Evolutionary conservation across 1,139 yeast species (phyloP), one percentile per base, ranked within the genome.

Genomic region (Meyerozyma elateridarum): DNA sequence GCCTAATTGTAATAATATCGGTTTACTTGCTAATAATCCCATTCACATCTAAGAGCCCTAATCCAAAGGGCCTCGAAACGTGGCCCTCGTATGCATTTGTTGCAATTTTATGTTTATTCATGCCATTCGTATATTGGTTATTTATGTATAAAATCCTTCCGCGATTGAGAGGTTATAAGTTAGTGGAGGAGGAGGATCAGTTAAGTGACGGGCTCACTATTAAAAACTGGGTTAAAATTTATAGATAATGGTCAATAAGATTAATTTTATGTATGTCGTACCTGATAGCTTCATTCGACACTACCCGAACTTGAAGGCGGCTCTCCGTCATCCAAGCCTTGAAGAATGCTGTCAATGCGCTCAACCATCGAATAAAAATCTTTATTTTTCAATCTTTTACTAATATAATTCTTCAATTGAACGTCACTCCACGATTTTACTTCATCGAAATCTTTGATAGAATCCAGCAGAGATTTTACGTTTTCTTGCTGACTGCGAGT

Each of bases 61-160:
- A 67, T 33, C 70, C 70, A 0, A 50, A 49, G 29, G 69, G 73
- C 9, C 53, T 70, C 27, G 67, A 64, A 32, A 39, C 46, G 15
- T 60, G 80, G 61, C 79, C 79, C n/a, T 64, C 78, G 1, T 76
- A 75, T 45, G 71, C 77, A 8, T 27, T 64, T 1, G 49, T 67
- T 6, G 67, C 72, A 0, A 25, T 65, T 8, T n/a, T 59, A 0
- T 51, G 61, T 21, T 28, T 41, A 1, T 26, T 51, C 0, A 27
- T 44, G 6, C 71, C 74, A 40, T 49, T 65, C 14, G 8, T 52
- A 0, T 76, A 65, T 44, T 78, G 85, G 85, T 50, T 56, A 4
- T 24, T 67, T 13, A 66, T 58, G 49, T 78, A 77, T 41, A 52
- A 49, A 15, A 27, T 69, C 1, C 41, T 67, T 8, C 84, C 85